These are phyloP conservation scores for Fusarium torulosum DNA, from an alignment of 2,329 filamentous ascomycete species.

Conservation along the genomic window DNA sequence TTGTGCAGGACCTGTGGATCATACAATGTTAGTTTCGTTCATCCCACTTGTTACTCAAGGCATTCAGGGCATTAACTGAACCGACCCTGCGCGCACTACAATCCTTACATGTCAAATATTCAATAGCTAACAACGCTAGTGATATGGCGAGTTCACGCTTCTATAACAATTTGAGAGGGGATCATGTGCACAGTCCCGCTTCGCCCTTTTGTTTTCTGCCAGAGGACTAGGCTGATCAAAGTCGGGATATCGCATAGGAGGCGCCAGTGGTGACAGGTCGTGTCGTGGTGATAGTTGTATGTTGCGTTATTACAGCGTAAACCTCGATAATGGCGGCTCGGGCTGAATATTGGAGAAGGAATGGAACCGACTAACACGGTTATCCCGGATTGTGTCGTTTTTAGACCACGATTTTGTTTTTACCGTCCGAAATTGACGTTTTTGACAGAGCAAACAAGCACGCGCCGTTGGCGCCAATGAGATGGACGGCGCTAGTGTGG, in stretches of 20 bases:
- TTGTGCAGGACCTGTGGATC: constrained; percentile 57
- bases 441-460: too few species aligned
- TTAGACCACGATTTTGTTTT: too few species aligned
- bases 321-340: constrained; percentile 48
- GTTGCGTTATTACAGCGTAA: too few species aligned
- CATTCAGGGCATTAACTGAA: constrained; percentile 1
- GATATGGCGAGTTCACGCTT: constrained; percentile 54
- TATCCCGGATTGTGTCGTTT: too few species aligned
- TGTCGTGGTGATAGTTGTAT: constrained; percentile 48
- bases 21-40: constrained; percentile 33
- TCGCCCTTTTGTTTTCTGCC: constrained; percentile 49
- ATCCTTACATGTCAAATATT: constrained; percentile 54
- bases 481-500: too few species aligned
- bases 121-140: constrained; percentile 57
- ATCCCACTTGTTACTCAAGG: background rate
- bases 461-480: too few species aligned
- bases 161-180: constrained; percentile 56
- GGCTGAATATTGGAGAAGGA: too few species aligned
- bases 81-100: constrained; percentile 7
- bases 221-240: constrained; percentile 50
- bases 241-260: constrained; percentile 58
- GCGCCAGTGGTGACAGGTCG: constrained; percentile 59
- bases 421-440: too few species aligned
- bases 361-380: too few species aligned
- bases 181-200: constrained; percentile 48